These are phyloP conservation scores for Chlamydomonas incerta DNA, from an alignment of 139 green algal genomes.

Conservation along the genomic window DNA sequence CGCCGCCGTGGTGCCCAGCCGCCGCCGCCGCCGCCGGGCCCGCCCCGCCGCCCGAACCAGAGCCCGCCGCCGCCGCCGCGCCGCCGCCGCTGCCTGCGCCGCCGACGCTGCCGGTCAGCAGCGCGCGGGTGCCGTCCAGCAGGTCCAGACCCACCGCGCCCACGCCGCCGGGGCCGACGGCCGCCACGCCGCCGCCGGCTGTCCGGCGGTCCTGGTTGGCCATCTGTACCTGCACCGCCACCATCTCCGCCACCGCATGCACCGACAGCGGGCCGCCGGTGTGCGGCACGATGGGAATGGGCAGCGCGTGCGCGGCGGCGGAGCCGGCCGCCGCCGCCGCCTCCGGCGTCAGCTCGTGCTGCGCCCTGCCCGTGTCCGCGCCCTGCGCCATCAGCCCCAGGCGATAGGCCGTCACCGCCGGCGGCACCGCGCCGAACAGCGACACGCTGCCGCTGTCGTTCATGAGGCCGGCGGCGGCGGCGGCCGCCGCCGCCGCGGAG, in stretches of 20 bases:
- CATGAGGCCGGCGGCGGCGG: no score
- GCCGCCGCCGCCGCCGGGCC: neutral
- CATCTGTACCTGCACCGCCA: constrained; percentile 31
- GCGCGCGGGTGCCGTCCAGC: constrained; percentile 21
- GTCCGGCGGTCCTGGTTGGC: no score
- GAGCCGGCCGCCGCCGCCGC: neutral
- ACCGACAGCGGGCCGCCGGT: constrained; percentile 33
- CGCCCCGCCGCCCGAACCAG: neutral
- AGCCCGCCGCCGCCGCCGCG: no score
- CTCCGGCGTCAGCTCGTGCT: neutral
- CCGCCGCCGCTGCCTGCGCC: neutral
- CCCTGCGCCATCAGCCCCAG: neutral
- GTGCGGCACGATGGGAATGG: constrained; percentile 45
- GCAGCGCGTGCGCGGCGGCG: constrained; percentile 16
- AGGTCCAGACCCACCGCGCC: neutral
- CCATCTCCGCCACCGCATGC: constrained; percentile 37
- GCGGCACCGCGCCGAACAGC: constrained; percentile 1
- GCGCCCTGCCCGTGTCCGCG: neutral
- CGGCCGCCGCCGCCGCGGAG: no score
- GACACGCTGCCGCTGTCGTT: neutral
- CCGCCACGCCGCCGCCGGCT: no score
- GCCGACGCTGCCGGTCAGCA: neutral
- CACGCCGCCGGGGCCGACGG: no score
- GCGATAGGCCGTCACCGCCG: neutral
- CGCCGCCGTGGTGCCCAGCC: neutral